Percentiles rank a stretch among this genome's conserved stretches.
Evolutionary conservation across 2,329 filamentous ascomycete genomes (phyloP).

Genomic region (Beauveria brongniartii): DNA sequence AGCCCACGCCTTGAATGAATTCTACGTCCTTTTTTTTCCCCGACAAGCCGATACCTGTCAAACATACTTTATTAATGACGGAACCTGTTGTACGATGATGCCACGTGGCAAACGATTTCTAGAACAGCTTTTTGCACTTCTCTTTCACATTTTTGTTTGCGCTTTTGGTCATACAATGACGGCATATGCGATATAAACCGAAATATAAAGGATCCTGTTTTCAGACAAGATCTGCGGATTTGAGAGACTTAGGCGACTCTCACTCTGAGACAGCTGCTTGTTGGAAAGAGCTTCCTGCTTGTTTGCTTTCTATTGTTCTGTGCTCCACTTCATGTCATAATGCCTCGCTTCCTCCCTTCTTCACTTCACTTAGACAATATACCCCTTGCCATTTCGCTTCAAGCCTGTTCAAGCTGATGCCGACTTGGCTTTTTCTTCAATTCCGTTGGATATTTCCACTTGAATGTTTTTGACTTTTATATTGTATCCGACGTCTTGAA

Average conservation of each 20-base stretch:
- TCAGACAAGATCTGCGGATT: background rate
- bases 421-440: background rate
- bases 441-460: slow-evolving; percentile 6
- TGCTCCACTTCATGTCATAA: slow-evolving; percentile 3
- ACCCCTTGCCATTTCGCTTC: slow-evolving; percentile 25
- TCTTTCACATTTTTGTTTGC: background rate
- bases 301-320: background rate
- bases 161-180: background rate
- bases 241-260: background rate
- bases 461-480: slow-evolving; percentile 5
- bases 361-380: slow-evolving; percentile 27
- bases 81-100: background rate
- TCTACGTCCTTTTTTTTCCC: background rate
- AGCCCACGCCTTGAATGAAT: background rate
- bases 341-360: slow-evolving; percentile 11
- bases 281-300: background rate
- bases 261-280: background rate
- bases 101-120: background rate
- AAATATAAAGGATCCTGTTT: background rate
- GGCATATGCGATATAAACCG: background rate
- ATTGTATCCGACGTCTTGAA: background rate
- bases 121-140: background rate
- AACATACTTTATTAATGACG: slow-evolving; percentile 4
- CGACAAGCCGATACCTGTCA: background rate
- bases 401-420: background rate